These are phyloP conservation scores for Wickerhamiella shivajii DNA, from an alignment of 805 yeast species.

Conservation along the genomic window DNA sequence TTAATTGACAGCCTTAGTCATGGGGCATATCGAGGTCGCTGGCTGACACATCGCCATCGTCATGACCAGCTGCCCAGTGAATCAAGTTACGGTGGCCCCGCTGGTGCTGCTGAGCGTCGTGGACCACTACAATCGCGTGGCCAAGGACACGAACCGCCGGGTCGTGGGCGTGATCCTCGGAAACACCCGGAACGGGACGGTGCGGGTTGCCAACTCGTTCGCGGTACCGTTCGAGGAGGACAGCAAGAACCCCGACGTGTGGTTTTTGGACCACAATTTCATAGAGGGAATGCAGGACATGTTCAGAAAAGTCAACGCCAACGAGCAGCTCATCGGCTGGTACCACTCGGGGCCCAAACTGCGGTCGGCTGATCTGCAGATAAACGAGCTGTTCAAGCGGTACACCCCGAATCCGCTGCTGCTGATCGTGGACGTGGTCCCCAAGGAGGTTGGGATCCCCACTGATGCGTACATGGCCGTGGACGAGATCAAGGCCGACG, in stretches of 20 bases:
- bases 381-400: constrained; percentile 76
- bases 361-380: constrained; percentile 73
- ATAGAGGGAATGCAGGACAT: constrained; percentile 94
- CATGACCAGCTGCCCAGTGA: neutral
- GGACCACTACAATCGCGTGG: constrained; percentile 85
- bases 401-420: constrained; percentile 71
- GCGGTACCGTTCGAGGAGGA: constrained; percentile 99
- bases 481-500: constrained; percentile 93
- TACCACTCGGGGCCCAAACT: constrained; percentile 95
- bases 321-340: constrained; percentile 96
- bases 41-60: neutral
- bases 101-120: constrained; percentile 84
- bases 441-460: constrained; percentile 75
- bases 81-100: constrained; percentile 81
- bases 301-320: constrained; percentile 96
- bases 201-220: constrained; percentile 78
- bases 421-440: constrained; percentile 83
- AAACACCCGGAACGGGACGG: constrained; percentile 39
- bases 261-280: constrained; percentile 95
- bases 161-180: constrained; percentile 93
- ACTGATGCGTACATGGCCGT: constrained; percentile 89
- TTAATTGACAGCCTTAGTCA: neutral
- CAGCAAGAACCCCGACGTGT: constrained; percentile 74
- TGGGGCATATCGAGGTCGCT: neutral
- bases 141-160: constrained; percentile 59